Conservation (phyloP, 441 rosid genomes). For the Monsonia emarginata region DNA sequence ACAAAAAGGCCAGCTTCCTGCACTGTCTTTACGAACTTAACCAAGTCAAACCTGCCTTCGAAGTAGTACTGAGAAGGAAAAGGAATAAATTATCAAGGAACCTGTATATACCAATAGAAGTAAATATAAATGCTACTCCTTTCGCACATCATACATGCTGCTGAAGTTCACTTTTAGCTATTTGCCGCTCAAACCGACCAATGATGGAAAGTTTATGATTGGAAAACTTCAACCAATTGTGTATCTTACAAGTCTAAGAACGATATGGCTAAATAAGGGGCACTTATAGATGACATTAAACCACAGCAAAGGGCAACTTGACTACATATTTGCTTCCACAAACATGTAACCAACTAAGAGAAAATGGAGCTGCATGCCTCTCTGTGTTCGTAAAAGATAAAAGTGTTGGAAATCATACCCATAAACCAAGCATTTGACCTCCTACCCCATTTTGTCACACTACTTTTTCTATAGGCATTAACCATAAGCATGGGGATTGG, state of each 20-base stretch:
- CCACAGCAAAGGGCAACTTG: not conserved
- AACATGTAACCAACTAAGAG: not conserved
- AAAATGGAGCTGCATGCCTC: not conserved
- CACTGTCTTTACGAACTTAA: constrained; percentile 43
- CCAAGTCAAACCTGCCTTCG: constrained; percentile 61
- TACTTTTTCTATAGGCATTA: no score
- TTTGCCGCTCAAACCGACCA: not conserved
- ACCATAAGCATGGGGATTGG: no score
- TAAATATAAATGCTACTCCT: not conserved
- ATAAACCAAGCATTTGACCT: not conserved
- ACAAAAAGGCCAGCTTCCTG: constrained; percentile 57
- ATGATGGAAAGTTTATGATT: not conserved
- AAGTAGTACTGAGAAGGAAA: constrained; percentile 37
- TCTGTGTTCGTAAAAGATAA: not conserved
- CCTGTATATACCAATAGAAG: not conserved
- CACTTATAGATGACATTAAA: not conserved
- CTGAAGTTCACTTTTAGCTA: not conserved
- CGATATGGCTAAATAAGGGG: not conserved
- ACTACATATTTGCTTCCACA: not conserved
- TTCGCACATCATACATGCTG: not conserved
- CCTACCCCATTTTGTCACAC: not conserved
- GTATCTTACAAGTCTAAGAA: not conserved
- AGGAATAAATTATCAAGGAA: constrained; percentile 1
- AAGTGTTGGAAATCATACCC: not conserved
- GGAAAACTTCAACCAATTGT: not conserved